Evolutionary conservation across 225 moss, liverwort and hornwort genomes (phyloP).

Genomic region (Pleurozium schreberi): DNA sequence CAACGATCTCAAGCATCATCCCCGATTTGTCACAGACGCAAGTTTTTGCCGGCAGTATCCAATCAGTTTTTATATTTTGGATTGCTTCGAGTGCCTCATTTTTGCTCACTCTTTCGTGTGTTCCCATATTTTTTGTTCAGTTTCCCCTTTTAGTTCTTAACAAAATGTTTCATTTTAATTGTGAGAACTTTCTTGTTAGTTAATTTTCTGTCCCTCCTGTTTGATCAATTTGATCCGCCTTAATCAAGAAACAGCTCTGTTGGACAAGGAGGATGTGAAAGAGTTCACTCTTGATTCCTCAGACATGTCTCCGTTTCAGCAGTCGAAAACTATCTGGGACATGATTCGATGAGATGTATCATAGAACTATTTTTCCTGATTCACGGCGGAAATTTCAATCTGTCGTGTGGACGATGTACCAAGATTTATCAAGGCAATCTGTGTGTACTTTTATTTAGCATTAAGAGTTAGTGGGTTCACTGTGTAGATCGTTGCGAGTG

Average conservation of each 20-base stretch:
- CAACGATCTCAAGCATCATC: constrained; percentile 42
- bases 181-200: not conserved
- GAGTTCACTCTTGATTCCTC: constrained; percentile 28
- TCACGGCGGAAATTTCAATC: not conserved
- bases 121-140: not conserved
- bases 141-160: not conserved
- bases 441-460: not conserved
- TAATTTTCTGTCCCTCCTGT: not conserved
- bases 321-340: constrained; percentile 43
- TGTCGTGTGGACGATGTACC: not conserved
- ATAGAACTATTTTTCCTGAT: not conserved
- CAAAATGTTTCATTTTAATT: not conserved
- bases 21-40: constrained; percentile 31
- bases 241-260: constrained; percentile 20
- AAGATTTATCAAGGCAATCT: not conserved
- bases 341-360: constrained; percentile 17
- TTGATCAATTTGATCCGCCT: not conserved
- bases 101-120: not conserved
- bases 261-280: constrained; percentile 34
- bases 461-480: not conserved
- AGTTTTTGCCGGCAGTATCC: constrained; percentile 46
- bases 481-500: not conserved
- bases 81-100: not conserved
- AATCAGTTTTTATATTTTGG: not conserved
- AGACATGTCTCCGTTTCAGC: constrained; percentile 31